These are phyloP conservation scores for Backusella morwellensis DNA, from an alignment of 192 early-diverging fungal genomes.

Conservation along the genomic window DNA sequence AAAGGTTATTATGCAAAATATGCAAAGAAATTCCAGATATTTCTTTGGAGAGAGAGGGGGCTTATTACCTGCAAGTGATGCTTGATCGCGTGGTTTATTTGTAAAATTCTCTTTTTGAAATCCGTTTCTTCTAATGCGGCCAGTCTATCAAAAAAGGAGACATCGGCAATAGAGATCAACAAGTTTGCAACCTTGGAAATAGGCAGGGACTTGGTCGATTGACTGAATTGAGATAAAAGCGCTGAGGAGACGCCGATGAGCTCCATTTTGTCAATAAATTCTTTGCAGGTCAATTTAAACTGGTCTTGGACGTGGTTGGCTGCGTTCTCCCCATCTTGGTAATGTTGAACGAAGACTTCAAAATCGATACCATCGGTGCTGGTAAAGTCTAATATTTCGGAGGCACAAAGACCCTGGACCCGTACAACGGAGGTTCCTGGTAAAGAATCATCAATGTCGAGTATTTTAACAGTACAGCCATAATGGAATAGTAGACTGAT, in stretches of 20 bases:
- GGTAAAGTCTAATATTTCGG: constrained; percentile 51
- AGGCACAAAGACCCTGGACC: constrained; percentile 61
- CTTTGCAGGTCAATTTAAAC: neutral
- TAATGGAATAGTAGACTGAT: constrained; percentile 38
- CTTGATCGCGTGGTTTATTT: neutral
- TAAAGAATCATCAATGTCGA: constrained; percentile 36
- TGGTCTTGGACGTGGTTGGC: neutral
- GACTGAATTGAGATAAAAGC: constrained; percentile 53
- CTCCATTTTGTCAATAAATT: neutral
- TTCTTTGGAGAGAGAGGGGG: neutral
- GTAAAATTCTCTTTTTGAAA: constrained; percentile 49
- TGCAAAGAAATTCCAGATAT: constrained; percentile 2
- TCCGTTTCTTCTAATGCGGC: constrained; percentile 54
- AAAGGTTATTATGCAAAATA: constrained; percentile 6
- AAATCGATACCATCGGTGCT: constrained; percentile 38
- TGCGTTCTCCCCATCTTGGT: constrained; percentile 30
- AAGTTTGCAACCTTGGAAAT: constrained; percentile 63
- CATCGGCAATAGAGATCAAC: constrained; percentile 66
- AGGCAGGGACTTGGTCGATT: constrained; percentile 54
- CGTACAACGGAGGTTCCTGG: constrained; percentile 54
- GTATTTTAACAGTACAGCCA: constrained; percentile 52
- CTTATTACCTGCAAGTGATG: constrained; percentile 1
- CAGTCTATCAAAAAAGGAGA: constrained; percentile 67
- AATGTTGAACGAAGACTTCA: constrained; percentile 48
- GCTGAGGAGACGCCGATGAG: neutral